These are phyloP conservation scores for Funneliformis geosporum DNA, from an alignment of 192 early-diverging fungal species.

Conservation along the genomic window DNA sequence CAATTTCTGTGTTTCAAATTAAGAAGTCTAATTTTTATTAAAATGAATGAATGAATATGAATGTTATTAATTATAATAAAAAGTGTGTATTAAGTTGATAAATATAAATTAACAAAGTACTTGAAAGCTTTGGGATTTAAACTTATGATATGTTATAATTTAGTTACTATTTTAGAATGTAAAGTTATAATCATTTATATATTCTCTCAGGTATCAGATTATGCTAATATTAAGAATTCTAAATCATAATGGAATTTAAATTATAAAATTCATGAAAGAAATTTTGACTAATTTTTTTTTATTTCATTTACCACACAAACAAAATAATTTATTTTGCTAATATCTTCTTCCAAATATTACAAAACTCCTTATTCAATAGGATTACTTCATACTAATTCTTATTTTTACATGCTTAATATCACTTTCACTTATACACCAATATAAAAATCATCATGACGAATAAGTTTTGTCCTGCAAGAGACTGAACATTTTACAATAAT, in stretches of 20 bases:
- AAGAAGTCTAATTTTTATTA: constrained; percentile 30
- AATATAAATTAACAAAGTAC: constrained; percentile 40
- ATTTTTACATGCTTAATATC: constrained; percentile 61
- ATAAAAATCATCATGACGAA: constrained; percentile 89
- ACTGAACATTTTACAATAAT: constrained; percentile 70
- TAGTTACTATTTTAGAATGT: constrained; percentile 82
- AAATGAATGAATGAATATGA: background rate
- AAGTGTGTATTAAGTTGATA: constrained; percentile 9
- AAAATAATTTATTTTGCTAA: constrained; percentile 38
- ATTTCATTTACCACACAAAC: constrained; percentile 48
- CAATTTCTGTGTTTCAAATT: constrained; percentile 65
- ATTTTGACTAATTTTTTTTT: background rate
- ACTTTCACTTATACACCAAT: constrained; percentile 73
- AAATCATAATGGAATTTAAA: constrained; percentile 36
- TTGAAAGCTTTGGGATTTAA: constrained; percentile 92
- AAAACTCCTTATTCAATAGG: constrained; percentile 28
- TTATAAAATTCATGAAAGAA: constrained; percentile 8
- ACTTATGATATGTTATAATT: constrained; percentile 79
- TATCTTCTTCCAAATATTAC: background rate
- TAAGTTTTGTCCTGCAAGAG: constrained; percentile 82
- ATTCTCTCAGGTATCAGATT: constrained; percentile 85
- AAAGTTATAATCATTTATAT: constrained; percentile 88
- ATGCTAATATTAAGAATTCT: constrained; percentile 64
- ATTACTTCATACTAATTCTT: constrained; percentile 28
- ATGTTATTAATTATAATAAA: background rate